Evolutionary conservation across 164 flowering plant genomes (phyloP).

Genomic region (Sedum album): DNA sequence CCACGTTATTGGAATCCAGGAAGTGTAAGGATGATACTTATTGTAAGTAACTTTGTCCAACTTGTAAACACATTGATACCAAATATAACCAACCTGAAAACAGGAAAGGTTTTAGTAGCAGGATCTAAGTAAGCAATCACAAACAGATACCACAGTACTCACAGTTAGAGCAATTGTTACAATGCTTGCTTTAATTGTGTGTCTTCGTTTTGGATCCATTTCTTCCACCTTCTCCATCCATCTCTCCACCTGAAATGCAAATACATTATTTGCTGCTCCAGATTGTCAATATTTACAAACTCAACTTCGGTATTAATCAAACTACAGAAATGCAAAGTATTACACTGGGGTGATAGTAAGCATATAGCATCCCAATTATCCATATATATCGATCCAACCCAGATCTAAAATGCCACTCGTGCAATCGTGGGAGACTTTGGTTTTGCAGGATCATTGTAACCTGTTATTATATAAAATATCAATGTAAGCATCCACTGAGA

Average conservation of each 20-base stretch:
- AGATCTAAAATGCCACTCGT: slow-evolving; percentile 98
- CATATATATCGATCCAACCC: slow-evolving; percentile 98
- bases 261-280: not conserved
- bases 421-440: slow-evolving; percentile 60
- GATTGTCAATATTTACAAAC: not conserved
- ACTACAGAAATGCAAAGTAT: slow-evolving; percentile 80
- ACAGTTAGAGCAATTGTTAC: slow-evolving; percentile 50
- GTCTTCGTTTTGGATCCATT: slow-evolving; percentile 56
- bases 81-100: too few relatives aligned
- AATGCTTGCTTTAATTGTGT: too few relatives aligned
- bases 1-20: slow-evolving; percentile 96
- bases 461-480: slow-evolving; percentile 24
- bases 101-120: not conserved
- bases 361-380: too few relatives aligned
- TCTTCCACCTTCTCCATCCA: too few relatives aligned
- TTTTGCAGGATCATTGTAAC: slow-evolving; percentile 81
- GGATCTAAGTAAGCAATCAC: not conserved
- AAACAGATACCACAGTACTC: slow-evolving; percentile 23
- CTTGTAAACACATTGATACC: too few relatives aligned
- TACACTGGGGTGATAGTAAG: too few relatives aligned
- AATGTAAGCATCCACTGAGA: not conserved
- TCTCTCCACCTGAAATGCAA: slow-evolving; percentile 55
- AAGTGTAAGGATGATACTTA: too few relatives aligned
- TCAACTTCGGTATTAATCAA: not conserved
- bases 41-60: too few relatives aligned